These are phyloP conservation scores for Cystoderma amianthinum DNA, from an alignment of 768 basidiomycete species.

Conservation along the genomic window DNA sequence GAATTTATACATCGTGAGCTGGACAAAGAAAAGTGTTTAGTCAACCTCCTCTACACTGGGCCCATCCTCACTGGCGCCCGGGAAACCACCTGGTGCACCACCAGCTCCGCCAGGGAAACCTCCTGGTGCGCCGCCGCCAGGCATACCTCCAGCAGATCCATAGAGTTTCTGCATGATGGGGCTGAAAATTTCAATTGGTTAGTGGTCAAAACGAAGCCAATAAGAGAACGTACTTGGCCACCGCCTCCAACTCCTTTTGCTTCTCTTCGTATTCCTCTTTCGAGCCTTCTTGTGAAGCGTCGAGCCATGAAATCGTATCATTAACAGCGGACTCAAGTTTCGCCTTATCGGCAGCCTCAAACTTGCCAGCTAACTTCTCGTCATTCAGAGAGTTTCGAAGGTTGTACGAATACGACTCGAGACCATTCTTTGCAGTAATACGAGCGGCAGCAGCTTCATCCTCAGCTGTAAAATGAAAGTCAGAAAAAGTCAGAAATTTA, in stretches of 20 bases:
- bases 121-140: conserved; percentile 41
- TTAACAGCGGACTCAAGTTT: conserved; percentile 79
- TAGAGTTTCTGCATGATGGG: conserved; percentile 72
- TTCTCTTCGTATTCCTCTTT: conserved; percentile 92
- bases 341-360: conserved; percentile 79
- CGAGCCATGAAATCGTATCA: conserved; percentile 83
- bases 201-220: not conserved
- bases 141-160: conserved; percentile 53
- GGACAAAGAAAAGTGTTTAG: conserved; percentile 27
- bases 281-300: conserved; percentile 79
- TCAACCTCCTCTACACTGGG: conserved; percentile 91
- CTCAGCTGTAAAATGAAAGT: conserved; percentile 45
- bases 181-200: conserved; percentile 15
- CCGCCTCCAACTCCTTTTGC: conserved; percentile 86
- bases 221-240: conserved; percentile 49
- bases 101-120: conserved; percentile 53
- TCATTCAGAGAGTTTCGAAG: conserved; percentile 84
- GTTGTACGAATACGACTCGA: conserved; percentile 95
- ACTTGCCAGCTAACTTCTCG: conserved; percentile 83
- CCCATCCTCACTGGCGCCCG: conserved; percentile 70
- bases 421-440: conserved; percentile 81
- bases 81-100: conserved; percentile 60
- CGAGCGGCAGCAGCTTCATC: conserved; percentile 82
- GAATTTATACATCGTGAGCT: conserved; percentile 8
- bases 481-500: conserved; percentile 8